Evolutionary conservation across 306 rosid genomes (phyloP), one percentile per base, ranked within the genome.

Genomic region (Rosa chinensis): DNA sequence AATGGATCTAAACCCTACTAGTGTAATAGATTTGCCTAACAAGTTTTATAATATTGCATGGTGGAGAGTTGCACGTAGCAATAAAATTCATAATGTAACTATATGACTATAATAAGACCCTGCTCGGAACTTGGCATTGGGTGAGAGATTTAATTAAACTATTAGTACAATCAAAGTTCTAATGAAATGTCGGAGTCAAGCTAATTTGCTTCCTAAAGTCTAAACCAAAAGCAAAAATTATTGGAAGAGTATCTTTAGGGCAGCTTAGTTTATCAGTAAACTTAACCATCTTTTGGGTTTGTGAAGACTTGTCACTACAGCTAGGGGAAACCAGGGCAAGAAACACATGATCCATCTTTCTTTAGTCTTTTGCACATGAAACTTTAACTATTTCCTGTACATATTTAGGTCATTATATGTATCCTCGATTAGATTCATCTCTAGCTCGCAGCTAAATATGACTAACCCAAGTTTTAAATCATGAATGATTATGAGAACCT

Each of bases 391-490:
- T 70, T 53, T 53, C 3, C 2, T 7, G 6, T 18, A 20, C 13
- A 53, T 53, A 18, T 18, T 18, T 1, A 2, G 23, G 23, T 23
- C 61, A 53, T 23, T 53, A 18, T 1, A 5, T 18, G 18, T 53
- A 5, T 53, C 8, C 11, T 44, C 23, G 5, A 23, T 10, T 13
- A 6, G 28, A 3, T 70, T 13, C 37, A n/a, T 58, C 3, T 58
- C 64, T 9, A 8, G 35, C 58, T 70, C 56, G 74, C 58, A 70
- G 58, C 74, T 70, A 70, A 62, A 28, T 62, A 62, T 32, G 68
- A 62, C 68, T 28, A 5, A 62, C 10, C 37, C 40, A 62, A 32
- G 16, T 28, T 25, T 58, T 3, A 58, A 58, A 58, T 21, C 63
- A 58, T 58, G 13, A 58, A 2, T 6, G 21, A 25, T 25, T 11